Evolutionary conservation across 495 filamentous ascomycete genomes (phyloP), one percentile per base, ranked within the genome.

Genomic region (Podospora pseudoanserina): DNA sequence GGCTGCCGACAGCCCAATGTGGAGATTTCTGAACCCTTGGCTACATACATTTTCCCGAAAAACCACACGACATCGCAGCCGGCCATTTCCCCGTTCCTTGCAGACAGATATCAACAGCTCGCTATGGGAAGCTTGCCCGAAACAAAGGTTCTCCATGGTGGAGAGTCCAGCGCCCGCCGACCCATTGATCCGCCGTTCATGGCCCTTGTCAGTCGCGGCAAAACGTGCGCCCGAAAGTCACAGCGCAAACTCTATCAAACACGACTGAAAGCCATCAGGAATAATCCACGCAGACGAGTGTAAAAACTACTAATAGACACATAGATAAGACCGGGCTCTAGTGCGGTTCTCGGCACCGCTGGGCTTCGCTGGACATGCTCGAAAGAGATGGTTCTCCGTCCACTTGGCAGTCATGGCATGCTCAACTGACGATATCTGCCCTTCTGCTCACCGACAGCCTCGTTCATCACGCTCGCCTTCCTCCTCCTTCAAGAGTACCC

Each of bases 391-490:
- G 5, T 58, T 7, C 23, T 19, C 55, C 55, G 23, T 61, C 7
- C 23, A 2, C 20, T 18, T 32, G 59, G 59, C 59, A 4, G 59
- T 27, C 27, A 20, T 61, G 28, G 23, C 16, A 61, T 61, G 59
- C 23, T 28, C 16, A 18, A 39, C 61, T 49, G 30, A 63, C 32
- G 27, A 63, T 63, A 53, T 19, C 18, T 63, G n/a, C 61, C 61
- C 18, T 63, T 63, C 61, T 44, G 61, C 61, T 63, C 61, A 63
- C 61, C 61, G 61, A 63, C 11, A 63, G 61, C 61, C 61, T 49
- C 0, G 61, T 63, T 44, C 18, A 20, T 20, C 19, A 6, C 18
- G 18, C 34, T 49, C 61, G 18, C 19, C 18, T 32, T 32, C 32
- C 49, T 28, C 30, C 23, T 34, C 18, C 32, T 49, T 11, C 1